Conservation (phyloP, 208 protist species). For the Acanthamoeba rhysodes region DNA sequence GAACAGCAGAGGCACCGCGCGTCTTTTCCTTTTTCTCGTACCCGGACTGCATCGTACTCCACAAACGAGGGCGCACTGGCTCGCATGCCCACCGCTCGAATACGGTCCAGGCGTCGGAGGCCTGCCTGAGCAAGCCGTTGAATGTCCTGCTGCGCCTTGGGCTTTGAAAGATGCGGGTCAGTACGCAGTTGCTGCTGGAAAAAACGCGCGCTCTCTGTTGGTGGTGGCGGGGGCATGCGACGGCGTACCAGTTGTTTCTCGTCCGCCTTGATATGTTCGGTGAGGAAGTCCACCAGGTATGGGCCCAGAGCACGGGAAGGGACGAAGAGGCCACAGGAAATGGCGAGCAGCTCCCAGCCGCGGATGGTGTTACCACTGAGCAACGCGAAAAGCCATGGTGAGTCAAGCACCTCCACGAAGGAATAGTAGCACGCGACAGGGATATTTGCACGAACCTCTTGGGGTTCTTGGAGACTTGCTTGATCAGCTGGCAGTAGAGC, state of each 20-base stretch:
- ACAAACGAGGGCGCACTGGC: not conserved
- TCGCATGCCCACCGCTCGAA: conserved; percentile 2
- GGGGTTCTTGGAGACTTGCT: conserved; percentile 17
- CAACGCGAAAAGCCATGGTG: too few species aligned
- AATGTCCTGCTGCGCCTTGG: conserved; percentile 39
- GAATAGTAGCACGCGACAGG: not conserved
- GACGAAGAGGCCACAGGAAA: conserved; percentile 27
- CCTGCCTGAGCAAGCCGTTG: not conserved
- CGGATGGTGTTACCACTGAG: not conserved
- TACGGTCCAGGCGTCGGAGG: not conserved
- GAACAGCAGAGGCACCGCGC: not conserved
- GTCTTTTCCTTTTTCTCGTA: not conserved
- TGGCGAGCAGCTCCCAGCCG: conserved; percentile 9
- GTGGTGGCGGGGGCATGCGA: not conserved
- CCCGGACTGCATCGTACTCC: conserved; percentile 12
- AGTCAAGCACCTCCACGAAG: too few species aligned
- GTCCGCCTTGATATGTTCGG: not conserved
- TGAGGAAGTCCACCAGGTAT: conserved; percentile 9
- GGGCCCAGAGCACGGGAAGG: not conserved
- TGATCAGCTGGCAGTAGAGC: conserved; percentile 47
- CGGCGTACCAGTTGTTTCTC: not conserved
- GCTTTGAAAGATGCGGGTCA: not conserved
- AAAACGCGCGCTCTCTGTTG: not conserved
- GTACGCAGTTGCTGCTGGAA: not conserved
- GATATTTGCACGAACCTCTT: not conserved